These are phyloP conservation scores for Coccomyxa sp. DNA, from an alignment of 139 green algal species.

Conservation along the genomic window DNA sequence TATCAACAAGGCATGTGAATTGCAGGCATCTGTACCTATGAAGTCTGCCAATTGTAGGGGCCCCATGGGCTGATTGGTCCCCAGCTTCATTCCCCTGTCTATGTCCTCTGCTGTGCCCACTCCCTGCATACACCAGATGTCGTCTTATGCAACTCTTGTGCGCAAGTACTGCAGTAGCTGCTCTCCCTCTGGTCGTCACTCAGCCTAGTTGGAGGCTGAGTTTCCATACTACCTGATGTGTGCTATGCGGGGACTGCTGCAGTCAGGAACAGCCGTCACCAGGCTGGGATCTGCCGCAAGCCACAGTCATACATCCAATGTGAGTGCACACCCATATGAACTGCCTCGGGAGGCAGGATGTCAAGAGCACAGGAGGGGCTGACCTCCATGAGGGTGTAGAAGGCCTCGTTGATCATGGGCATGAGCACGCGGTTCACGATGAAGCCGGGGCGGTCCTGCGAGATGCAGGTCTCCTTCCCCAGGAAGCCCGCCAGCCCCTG, in stretches of 20 bases:
- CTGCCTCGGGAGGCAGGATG: no score
- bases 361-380: neutral
- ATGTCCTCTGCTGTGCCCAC: conserved; percentile 82
- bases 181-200: no score
- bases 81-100: conserved; percentile 77
- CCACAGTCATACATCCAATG: no score
- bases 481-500: conserved; percentile 59
- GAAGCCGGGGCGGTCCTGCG: conserved; percentile 76
- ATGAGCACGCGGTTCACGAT: conserved; percentile 95
- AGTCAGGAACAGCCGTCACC: no score
- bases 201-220: no score
- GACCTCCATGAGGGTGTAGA: conserved; percentile 66
- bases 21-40: conserved; percentile 55
- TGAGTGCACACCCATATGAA: no score
- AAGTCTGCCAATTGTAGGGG: conserved; percentile 70
- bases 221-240: no score
- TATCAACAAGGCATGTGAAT: neutral
- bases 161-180: neutral
- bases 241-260: no score
- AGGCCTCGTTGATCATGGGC: conserved; percentile 91
- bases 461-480: conserved; percentile 74
- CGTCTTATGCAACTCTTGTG: neutral
- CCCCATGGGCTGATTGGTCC: conserved; percentile 80
- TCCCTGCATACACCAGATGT: conserved; percentile 33
- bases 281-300: no score